Conservation (phyloP, 2,329 filamentous ascomycete species). For the Trichoderma asperellum region DNA sequence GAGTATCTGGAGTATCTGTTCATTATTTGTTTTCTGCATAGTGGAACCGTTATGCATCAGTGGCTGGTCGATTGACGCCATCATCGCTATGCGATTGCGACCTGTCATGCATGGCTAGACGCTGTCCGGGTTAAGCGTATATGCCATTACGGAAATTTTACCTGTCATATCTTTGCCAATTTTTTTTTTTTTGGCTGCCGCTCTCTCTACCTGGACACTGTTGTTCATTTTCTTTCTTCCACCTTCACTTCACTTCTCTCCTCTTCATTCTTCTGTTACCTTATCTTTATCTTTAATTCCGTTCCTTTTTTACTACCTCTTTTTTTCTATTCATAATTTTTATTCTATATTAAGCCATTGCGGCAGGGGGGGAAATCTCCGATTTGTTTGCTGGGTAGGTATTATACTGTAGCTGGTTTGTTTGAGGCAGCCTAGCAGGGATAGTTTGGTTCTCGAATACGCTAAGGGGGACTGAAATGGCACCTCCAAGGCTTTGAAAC, state of each 20-base stretch:
- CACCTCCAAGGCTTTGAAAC: constrained; percentile 21
- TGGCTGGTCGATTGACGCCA: not conserved
- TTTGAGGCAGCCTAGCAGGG: constrained; percentile 20
- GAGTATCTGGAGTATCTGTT: not conserved
- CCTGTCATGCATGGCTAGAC: not conserved
- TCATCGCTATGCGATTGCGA: not conserved
- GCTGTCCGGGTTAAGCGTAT: not conserved
- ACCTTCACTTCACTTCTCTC: not conserved
- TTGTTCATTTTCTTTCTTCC: not conserved
- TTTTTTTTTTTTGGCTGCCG: not conserved
- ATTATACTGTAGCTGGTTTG: not conserved
- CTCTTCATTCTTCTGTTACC: not conserved
- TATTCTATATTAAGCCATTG: not conserved
- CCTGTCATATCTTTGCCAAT: constrained; percentile 1
- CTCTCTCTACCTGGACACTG: not conserved
- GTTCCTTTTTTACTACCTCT: not conserved
- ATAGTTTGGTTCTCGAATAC: constrained; percentile 6
- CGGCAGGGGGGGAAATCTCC: not conserved
- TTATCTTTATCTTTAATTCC: not conserved
- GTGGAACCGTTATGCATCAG: not conserved
- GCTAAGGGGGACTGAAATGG: constrained; percentile 1
- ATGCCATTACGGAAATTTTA: not conserved
- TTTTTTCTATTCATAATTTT: not conserved
- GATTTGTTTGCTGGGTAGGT: not conserved
- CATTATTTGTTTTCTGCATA: constrained; percentile 7